Percentiles rank a stretch among this genome's conserved stretches.
Conservation (phyloP, 164 flowering plant genomes). For the Akebia trifoliata region DNA sequence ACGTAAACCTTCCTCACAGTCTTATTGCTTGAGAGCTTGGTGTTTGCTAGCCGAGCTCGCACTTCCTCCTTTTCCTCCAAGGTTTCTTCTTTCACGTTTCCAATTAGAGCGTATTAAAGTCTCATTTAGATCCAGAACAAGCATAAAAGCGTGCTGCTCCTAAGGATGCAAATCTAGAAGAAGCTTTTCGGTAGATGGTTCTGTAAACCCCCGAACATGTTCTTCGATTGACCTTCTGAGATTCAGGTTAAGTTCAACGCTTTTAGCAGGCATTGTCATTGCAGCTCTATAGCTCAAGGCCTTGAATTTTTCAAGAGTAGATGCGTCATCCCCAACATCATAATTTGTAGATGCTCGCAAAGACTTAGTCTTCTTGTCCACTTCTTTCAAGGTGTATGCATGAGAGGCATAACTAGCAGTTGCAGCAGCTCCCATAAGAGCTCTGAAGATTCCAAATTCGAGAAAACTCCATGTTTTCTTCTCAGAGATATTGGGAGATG, state of each 20-base stretch:
- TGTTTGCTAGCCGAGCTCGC: too few relatives aligned
- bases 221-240: constrained; percentile 65
- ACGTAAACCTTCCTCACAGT: too few relatives aligned
- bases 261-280: constrained; percentile 74
- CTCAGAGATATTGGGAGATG: constrained; percentile 10
- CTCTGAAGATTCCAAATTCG: constrained; percentile 31
- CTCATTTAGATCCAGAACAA: constrained; percentile 89
- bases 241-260: constrained; percentile 63
- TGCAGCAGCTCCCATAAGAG: constrained; percentile 46
- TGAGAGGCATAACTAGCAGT: constrained; percentile 54
- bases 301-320: constrained; percentile 56
- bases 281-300: constrained; percentile 47
- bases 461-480: constrained; percentile 38
- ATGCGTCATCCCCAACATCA: constrained; percentile 37
- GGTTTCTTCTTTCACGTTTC: too few relatives aligned
- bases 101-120: constrained; percentile 83
- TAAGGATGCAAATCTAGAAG: constrained; percentile 90
- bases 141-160: constrained; percentile 78
- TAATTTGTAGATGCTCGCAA: constrained; percentile 44
- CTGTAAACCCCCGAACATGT: constrained; percentile 75
- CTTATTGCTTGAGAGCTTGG: too few relatives aligned
- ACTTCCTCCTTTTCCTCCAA: too few relatives aligned
- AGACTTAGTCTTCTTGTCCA: constrained; percentile 56
- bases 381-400: constrained; percentile 61
- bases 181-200: constrained; percentile 88